Evolutionary conservation across 306 rosid genomes (phyloP).

Genomic region (Sicyos edulis): DNA sequence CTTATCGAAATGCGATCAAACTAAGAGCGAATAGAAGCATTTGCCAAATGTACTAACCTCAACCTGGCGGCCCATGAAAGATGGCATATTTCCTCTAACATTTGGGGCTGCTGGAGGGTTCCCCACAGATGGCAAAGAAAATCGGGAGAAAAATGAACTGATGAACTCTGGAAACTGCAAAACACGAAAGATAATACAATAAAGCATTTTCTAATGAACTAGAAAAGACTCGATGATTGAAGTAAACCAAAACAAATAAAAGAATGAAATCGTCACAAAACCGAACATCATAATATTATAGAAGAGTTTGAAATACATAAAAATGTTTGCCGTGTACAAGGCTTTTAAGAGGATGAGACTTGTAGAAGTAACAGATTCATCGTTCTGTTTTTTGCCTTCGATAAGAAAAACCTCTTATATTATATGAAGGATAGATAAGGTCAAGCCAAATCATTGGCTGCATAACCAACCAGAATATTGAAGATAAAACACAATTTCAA

Average conservation of each 20-base stretch:
- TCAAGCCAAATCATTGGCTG: neutral
- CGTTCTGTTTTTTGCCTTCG: neutral
- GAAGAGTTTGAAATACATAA: neutral
- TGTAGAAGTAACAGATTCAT: neutral
- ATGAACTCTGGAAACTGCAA: slow-evolving; percentile 75
- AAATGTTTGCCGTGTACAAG: neutral
- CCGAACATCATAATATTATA: neutral
- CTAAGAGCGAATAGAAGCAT: slow-evolving; percentile 5
- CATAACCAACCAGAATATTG: slow-evolving; percentile 6
- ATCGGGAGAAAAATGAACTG: slow-evolving; percentile 59
- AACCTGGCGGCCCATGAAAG: slow-evolving; percentile 53
- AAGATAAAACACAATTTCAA: neutral
- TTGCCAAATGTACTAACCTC: slow-evolving; percentile 52
- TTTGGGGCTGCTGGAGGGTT: slow-evolving; percentile 53
- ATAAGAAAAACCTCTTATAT: neutral
- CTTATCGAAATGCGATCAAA: neutral
- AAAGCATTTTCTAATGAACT: slow-evolving; percentile 22
- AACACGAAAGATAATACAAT: slow-evolving; percentile 22
- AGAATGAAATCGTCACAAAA: neutral
- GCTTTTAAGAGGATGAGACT: neutral
- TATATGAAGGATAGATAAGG: neutral
- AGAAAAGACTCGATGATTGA: neutral
- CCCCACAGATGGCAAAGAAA: slow-evolving; percentile 68
- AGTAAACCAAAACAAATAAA: neutral
- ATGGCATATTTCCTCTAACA: slow-evolving; percentile 44